Evolutionary conservation across 176 grass and related monocot species (phyloP).

Genomic region (Oryza glumipatula): DNA sequence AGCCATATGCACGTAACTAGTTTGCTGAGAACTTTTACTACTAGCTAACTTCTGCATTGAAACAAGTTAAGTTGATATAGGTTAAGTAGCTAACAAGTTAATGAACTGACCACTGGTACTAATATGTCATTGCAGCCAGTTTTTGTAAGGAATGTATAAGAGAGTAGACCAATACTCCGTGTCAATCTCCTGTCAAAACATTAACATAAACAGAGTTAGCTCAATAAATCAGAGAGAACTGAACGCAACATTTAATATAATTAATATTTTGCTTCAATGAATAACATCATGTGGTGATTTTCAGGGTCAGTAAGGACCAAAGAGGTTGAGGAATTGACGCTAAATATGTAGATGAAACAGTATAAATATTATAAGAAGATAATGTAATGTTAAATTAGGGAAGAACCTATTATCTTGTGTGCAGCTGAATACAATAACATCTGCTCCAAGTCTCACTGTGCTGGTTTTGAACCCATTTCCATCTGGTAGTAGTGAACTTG

Average conservation of each 20-base stretch:
- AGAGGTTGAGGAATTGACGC: not conserved
- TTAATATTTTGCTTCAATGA: too few species aligned
- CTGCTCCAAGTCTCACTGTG: conserved; percentile 84
- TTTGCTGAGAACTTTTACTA: too few species aligned
- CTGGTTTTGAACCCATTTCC: conserved; percentile 96
- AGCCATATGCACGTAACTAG: too few species aligned
- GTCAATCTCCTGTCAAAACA: conserved; percentile 54
- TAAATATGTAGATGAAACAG: not conserved
- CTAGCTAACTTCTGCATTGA: too few species aligned
- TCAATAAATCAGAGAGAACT: conserved; percentile 22
- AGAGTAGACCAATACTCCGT: conserved; percentile 77
- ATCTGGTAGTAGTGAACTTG: conserved; percentile 44
- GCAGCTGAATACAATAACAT: conserved; percentile 77
- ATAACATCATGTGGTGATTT: not conserved
- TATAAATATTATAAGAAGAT: too few species aligned
- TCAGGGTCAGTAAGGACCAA: not conserved
- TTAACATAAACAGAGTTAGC: not conserved
- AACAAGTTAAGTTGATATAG: too few species aligned
- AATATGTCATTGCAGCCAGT: conserved; percentile 62
- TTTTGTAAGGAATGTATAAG: conserved; percentile 71
- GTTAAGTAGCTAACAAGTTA: conserved; percentile 10
- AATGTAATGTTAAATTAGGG: too few species aligned
- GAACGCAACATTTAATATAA: conserved; percentile 12
- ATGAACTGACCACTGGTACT: conserved; percentile 65
- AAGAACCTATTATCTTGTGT: conserved; percentile 51